A percentile compares a stretch with the other conserved stretches of the same genome.
Conservation (phyloP, 202 grass and related monocot genomes). For the Bolboschoenoplectus hybrid region DNA sequence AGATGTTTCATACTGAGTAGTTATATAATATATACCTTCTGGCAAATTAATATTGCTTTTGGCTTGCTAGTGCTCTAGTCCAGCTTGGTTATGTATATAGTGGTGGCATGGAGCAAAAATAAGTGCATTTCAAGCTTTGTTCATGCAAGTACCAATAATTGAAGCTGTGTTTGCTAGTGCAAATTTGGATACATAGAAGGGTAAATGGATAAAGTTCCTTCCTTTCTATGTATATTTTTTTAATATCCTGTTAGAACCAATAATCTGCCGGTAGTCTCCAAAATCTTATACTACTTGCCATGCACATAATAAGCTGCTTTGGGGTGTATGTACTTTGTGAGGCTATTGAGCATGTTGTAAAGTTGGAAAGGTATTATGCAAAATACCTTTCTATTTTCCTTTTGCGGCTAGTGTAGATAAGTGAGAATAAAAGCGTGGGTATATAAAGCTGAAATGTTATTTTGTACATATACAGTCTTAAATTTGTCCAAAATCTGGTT, state of each 20-base stretch:
- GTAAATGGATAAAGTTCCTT: conserved; percentile 27
- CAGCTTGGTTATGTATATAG: conserved; percentile 27
- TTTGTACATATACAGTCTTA: conserved; percentile 19
- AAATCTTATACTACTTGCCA: conserved; percentile 6
- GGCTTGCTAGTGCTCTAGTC: conserved; percentile 8
- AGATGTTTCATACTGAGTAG: conserved; percentile 8
- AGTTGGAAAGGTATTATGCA: conserved; percentile 16
- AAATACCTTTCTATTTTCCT: background rate
- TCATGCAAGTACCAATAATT: conserved; percentile 24
- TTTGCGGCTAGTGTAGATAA: conserved; percentile 6
- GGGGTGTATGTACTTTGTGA: background rate
- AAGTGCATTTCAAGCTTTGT: background rate
- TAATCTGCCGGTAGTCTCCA: background rate
- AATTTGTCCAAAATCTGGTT: background rate
- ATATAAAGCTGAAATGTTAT: conserved; percentile 27
- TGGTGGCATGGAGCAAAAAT: conserved; percentile 24
- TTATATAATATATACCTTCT: conserved; percentile 20
- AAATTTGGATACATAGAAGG: conserved; percentile 21
- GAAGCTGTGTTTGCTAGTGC: background rate
- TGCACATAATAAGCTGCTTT: background rate
- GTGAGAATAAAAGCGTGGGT: conserved; percentile 31
- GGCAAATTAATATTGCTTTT: conserved; percentile 25
- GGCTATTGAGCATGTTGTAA: conserved; percentile 15
- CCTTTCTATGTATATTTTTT: background rate
- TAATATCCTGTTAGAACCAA: background rate